These are phyloP conservation scores for Rhizophora apiculata DNA, from an alignment of 345 rosid genomes.

Conservation along the genomic window DNA sequence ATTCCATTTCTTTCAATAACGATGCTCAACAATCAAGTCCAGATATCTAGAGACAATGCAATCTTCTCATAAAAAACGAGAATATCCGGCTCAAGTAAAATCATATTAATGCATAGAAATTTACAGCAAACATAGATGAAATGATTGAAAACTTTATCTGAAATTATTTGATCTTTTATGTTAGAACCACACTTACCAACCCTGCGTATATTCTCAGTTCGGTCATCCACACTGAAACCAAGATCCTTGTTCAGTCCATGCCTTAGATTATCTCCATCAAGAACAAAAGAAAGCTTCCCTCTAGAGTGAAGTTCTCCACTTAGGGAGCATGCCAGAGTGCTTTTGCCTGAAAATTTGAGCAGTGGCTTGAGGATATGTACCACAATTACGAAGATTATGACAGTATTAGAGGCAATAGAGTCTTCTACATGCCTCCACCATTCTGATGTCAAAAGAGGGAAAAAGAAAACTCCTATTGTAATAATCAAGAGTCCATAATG, in stretches of 20 bases:
- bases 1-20: background rate
- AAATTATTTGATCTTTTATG: too few relatives aligned
- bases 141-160: too few relatives aligned
- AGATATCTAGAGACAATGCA: background rate
- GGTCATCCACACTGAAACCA: conserved; percentile 78
- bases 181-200: conserved; percentile 58
- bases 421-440: background rate
- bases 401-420: background rate
- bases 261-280: conserved; percentile 90
- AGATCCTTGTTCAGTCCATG: conserved; percentile 88
- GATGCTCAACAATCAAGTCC: background rate
- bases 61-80: background rate
- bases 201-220: conserved; percentile 86
- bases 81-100: background rate
- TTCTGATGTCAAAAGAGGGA: background rate
- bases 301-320: conserved; percentile 57
- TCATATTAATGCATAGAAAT: too few relatives aligned
- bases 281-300: conserved; percentile 77
- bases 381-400: background rate
- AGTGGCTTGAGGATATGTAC: background rate
- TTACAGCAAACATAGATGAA: too few relatives aligned
- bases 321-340: conserved; percentile 82
- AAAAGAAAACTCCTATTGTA: background rate
- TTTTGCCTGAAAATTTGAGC: conserved; percentile 57
- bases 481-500: background rate